phyloP scores from a whole-genome alignment of 176 grass and related monocot genomes.

The Carex parvula region DNA sequence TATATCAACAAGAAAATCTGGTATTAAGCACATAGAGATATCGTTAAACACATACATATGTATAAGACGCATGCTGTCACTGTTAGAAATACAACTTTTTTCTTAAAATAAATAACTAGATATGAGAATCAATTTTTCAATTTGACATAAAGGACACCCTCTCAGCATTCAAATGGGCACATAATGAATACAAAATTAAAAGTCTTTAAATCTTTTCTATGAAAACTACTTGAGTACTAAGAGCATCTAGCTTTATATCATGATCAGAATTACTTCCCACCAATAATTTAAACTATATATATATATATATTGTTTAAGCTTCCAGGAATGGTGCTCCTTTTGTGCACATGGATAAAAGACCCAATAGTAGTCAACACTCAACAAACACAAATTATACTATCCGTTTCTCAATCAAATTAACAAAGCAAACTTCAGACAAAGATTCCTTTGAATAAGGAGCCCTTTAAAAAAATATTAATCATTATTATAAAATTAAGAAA shows the following conservation, averaged over 20 bases:
- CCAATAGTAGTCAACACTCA: background rate
- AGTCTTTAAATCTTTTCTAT: background rate
- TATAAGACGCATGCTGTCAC: background rate
- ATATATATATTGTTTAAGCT: background rate
- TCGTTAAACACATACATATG: background rate
- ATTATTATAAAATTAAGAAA: background rate
- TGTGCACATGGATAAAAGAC: background rate
- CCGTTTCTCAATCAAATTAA: background rate
- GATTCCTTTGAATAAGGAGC: slow-evolving; percentile 8
- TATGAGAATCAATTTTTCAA: background rate
- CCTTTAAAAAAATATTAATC: background rate
- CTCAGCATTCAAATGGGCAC: background rate
- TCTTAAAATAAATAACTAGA: background rate
- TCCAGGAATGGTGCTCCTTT: background rate
- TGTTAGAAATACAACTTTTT: background rate
- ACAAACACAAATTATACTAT: background rate
- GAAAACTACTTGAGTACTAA: slow-evolving; percentile 7
- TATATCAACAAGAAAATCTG: background rate
- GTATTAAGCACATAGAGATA: background rate
- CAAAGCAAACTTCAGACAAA: background rate
- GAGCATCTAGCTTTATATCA: background rate
- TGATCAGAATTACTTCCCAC: background rate
- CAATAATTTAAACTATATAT: background rate
- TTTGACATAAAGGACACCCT: background rate
- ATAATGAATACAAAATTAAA: background rate